These are phyloP conservation scores for Magnaporthiopsis rhizophila DNA, from an alignment of 2,329 filamentous ascomycete species.

Conservation along the genomic window DNA sequence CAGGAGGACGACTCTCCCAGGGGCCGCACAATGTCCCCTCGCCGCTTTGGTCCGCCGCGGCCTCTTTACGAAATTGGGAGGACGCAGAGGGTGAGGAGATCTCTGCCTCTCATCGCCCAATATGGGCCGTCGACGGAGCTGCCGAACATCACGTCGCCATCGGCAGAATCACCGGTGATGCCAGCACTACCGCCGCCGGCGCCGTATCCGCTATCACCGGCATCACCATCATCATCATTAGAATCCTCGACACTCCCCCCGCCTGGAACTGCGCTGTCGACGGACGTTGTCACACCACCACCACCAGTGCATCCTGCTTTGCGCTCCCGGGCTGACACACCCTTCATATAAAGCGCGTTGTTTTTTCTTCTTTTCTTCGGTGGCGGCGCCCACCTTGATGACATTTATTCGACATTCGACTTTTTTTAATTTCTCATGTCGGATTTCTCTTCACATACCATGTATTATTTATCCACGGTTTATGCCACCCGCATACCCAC, in stretches of 20 bases:
- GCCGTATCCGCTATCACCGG: not conserved
- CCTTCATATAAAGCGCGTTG: not conserved
- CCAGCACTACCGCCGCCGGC: not conserved
- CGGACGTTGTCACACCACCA: not conserved
- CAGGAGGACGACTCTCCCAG: too few relatives aligned
- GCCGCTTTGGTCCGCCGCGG: too few relatives aligned
- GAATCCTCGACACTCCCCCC: too few relatives aligned
- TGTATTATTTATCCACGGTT: not conserved
- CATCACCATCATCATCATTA: not conserved
- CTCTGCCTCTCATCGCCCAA: not conserved
- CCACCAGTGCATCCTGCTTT: too few relatives aligned
- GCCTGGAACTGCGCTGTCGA: not conserved
- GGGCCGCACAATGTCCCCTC: too few relatives aligned
- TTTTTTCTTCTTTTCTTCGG: not conserved
- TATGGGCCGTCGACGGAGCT: not conserved
- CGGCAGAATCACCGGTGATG: not conserved
- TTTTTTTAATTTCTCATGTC: not conserved
- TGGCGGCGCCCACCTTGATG: not conserved
- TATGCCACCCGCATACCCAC: not conserved
- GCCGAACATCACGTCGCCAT: not conserved
- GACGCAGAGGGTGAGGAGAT: not conserved
- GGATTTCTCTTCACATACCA: not conserved
- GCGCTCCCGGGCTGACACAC: not conserved
- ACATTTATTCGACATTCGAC: not conserved
- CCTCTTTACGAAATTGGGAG: not conserved